phyloP scores from a whole-genome alignment of 1,139 yeast genomes.

The Pneumocystis carinii region DNA sequence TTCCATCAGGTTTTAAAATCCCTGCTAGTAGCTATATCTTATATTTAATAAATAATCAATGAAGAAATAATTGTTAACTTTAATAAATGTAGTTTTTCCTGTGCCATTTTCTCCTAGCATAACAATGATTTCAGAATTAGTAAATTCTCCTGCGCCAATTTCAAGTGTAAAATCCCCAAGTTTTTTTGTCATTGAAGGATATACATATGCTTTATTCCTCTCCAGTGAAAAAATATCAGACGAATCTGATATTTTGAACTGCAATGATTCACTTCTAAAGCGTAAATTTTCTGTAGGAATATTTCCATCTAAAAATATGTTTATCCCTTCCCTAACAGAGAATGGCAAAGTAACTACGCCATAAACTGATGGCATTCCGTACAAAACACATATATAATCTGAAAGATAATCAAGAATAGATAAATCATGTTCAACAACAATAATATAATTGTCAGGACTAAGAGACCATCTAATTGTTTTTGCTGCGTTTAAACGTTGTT shows the following conservation, averaged over 20 bases:
- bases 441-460: conserved; percentile 57
- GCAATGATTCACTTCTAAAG: conserved; percentile 88
- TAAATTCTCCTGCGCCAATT: conserved; percentile 76
- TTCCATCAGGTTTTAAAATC: conserved; percentile 71
- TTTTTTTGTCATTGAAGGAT: conserved; percentile 74
- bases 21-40: conserved; percentile 55
- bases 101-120: conserved; percentile 99
- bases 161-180: conserved; percentile 86
- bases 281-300: conserved; percentile 93
- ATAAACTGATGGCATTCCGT: conserved; percentile 95
- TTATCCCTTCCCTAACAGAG: conserved; percentile 96
- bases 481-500: conserved; percentile 97
- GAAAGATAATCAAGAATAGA: conserved; percentile 92
- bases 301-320: conserved; percentile 93
- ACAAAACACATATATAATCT: conserved; percentile 86
- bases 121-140: conserved; percentile 90
- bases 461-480: conserved; percentile 76
- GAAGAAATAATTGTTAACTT: conserved; percentile 18
- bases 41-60: background rate
- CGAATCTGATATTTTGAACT: conserved; percentile 88
- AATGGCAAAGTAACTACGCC: conserved; percentile 96
- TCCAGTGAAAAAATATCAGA: conserved; percentile 63
- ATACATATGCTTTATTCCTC: conserved; percentile 59
- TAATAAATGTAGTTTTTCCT: conserved; percentile 95
- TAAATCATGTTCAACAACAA: conserved; percentile 96